Evolutionary conservation across 2,329 filamentous ascomycete species (phyloP).

Genomic region (Raffaelea deltoideospora): DNA sequence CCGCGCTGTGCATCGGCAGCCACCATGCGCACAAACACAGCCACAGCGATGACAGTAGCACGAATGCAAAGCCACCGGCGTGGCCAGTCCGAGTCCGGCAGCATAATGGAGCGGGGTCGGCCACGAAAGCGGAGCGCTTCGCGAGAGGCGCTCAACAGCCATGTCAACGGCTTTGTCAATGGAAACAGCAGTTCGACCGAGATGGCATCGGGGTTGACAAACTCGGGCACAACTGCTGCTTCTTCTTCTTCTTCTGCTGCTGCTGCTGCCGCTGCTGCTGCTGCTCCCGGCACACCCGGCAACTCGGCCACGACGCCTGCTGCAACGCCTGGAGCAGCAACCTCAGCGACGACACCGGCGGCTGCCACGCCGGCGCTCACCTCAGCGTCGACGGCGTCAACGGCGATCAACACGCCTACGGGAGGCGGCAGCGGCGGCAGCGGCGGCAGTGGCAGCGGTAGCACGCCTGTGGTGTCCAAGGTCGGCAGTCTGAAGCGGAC

Average conservation of each 20-base stretch:
- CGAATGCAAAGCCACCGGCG: conserved; percentile 26
- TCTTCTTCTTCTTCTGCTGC: neutral
- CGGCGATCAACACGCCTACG: too few species aligned
- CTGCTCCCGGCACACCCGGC: neutral
- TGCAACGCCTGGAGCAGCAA: neutral
- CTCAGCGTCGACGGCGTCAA: neutral
- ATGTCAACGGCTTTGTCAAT: neutral
- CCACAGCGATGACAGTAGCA: conserved; percentile 14
- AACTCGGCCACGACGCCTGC: conserved; percentile 12
- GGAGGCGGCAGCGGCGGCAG: too few species aligned
- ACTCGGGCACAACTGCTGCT: neutral
- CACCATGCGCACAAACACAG: conserved; percentile 18
- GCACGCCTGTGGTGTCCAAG: too few species aligned
- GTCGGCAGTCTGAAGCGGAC: conserved; percentile 22
- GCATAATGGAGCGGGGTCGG: conserved; percentile 47
- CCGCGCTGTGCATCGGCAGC: neutral
- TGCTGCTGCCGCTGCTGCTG: neutral
- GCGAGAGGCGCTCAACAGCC: conserved; percentile 4
- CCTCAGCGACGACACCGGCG: neutral
- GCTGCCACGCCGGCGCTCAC: neutral
- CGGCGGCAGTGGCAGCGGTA: too few species aligned
- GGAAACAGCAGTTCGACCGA: neutral
- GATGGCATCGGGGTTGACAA: neutral
- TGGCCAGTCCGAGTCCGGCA: conserved; percentile 40
- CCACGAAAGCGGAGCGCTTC: conserved; percentile 33